These are phyloP conservation scores for Chaetomium cochliodes DNA, from an alignment of 495 filamentous ascomycete species.

Conservation along the genomic window DNA sequence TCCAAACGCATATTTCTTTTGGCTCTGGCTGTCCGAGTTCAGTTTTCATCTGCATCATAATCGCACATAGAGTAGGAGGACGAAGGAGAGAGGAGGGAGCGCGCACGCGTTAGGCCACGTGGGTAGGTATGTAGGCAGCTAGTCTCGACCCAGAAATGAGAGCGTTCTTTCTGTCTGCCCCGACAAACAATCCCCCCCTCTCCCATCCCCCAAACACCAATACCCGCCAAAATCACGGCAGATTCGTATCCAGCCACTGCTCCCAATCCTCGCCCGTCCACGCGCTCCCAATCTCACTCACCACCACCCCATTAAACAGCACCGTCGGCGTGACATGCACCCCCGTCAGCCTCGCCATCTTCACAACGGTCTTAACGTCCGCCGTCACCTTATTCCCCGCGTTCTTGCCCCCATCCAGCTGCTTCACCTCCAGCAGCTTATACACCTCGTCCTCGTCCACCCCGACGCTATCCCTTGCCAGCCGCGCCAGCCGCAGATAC, in stretches of 20 bases:
- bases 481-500: constrained; percentile 70
- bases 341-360: constrained; percentile 71
- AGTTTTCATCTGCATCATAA: constrained; percentile 19
- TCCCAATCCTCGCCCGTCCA: constrained; percentile 80
- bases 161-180: background rate
- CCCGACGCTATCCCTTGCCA: constrained; percentile 61
- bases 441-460: constrained; percentile 65
- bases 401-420: constrained; percentile 66
- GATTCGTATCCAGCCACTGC: constrained; percentile 78
- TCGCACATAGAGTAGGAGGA: constrained; percentile 7
- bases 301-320: constrained; percentile 81
- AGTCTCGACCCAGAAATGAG: background rate
- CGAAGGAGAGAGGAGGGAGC: background rate
- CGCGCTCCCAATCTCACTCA: constrained; percentile 69
- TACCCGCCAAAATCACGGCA: constrained; percentile 48
- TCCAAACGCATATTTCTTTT: constrained; percentile 6
- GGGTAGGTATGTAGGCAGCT: background rate
- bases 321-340: constrained; percentile 91
- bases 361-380: constrained; percentile 81
- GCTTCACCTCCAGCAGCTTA: constrained; percentile 60
- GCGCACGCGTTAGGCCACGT: background rate
- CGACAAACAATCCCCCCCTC: no score
- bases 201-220: no score
- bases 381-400: constrained; percentile 77
- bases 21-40: constrained; percentile 6